Evolutionary conservation across 768 basidiomycete genomes (phyloP), one percentile per base, ranked within the genome.

Genomic region (Lactifluus subvellereus): DNA sequence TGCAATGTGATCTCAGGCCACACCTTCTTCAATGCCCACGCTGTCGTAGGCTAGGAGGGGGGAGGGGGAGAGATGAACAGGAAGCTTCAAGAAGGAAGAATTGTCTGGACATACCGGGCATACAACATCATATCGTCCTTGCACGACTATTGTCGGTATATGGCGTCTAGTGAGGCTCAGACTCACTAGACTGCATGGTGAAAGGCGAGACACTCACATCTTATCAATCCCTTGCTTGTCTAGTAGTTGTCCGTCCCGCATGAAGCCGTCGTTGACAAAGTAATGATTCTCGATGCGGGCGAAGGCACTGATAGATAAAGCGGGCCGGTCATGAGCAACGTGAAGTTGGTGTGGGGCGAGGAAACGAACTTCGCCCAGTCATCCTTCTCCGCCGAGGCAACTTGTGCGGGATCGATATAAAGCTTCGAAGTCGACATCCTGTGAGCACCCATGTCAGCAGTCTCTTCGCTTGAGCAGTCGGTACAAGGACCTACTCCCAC

Each of bases 251-350:
- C 94, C 91, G 9, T 94, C 89, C 22, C 90, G 79, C 85, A 94
- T 86, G 74, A 91, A 96, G 3, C 89, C 87, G 85, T 92, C 81
- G 69, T 94, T 91, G 56, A 94, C 77, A 69, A 95, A 95, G 73
- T 89, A 96, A 69, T 95, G 92, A 69, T 93, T 93, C 76, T 94
- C 93, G 51, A 95, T 93, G 42, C 85, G 78, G 20, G 92, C 89
- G 72, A 94, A 94, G 0, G 92, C 87, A 60, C 91, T 94, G 57
- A 32, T 35, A 38, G 20, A 48, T 32, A 32, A 33, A 43, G 8
- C 2, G 14, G 18, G 16, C 3, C 6, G 16, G 16, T 40, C 7
- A 48, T 42, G 11, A 48, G 10, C 1, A 30, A 40, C 13, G 38
- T 45, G n/a, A 4, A 13, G 13, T 32, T 3, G 6, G 43, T 33